These are phyloP conservation scores for Psilocybe mexicana DNA, from an alignment of 1,284 basidiomycete species.

Conservation along the genomic window DNA sequence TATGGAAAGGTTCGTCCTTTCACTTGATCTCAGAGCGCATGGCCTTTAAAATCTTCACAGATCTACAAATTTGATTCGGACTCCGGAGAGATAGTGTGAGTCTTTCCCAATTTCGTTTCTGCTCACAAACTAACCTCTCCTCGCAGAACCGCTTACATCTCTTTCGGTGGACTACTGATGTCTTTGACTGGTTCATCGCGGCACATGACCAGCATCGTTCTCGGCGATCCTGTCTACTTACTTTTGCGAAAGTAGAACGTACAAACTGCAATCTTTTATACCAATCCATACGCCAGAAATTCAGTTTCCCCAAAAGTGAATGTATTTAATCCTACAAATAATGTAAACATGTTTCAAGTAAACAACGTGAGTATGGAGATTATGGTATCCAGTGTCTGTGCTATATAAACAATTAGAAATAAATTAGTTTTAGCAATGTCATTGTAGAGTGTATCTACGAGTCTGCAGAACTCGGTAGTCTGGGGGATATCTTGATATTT, in stretches of 20 bases:
- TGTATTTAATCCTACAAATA: conserved; percentile 11
- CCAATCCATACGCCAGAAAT: neutral
- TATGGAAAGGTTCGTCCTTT: conserved; percentile 82
- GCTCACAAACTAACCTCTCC: conserved; percentile 7
- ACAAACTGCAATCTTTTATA: neutral
- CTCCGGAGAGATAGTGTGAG: conserved; percentile 79
- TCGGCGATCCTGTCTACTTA: conserved; percentile 92
- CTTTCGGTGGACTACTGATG: conserved; percentile 96
- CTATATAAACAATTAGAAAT: conserved; percentile 21
- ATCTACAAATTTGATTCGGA: conserved; percentile 97
- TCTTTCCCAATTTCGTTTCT: conserved; percentile 20
- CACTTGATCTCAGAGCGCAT: conserved; percentile 3
- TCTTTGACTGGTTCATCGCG: conserved; percentile 92
- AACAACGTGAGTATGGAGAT: conserved; percentile 26
- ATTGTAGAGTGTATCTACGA: neutral
- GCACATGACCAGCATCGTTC: conserved; percentile 89
- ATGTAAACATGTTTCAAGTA: conserved; percentile 12
- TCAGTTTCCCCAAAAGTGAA: neutral
- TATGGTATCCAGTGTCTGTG: conserved; percentile 4
- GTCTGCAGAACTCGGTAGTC: conserved; percentile 10
- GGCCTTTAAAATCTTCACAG: conserved; percentile 40
- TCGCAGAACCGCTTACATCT: conserved; percentile 89
- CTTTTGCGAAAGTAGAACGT: conserved; percentile 73
- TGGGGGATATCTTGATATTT: conserved; percentile 45
- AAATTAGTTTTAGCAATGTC: conserved; percentile 16